Percentiles rank a stretch among this genome's conserved stretches.
phyloP scores from a whole-genome alignment of 768 basidiomycete genomes.

The Neoboletus subvelutipes region DNA sequence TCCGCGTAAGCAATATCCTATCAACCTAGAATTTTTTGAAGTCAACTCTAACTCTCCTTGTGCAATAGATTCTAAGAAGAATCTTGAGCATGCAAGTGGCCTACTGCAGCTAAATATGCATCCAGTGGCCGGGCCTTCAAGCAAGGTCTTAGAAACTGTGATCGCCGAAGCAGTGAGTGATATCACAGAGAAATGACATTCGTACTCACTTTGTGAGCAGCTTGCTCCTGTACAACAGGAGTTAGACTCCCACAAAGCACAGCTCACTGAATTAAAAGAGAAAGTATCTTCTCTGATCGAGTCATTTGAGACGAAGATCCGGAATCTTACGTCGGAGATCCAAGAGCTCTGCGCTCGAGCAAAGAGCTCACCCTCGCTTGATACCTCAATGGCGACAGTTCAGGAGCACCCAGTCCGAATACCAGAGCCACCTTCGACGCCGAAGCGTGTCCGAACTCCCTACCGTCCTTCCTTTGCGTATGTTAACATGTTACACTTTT shows the following conservation, averaged over 20 bases:
- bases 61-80: slow-evolving; percentile 8
- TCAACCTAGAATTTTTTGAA: neutral
- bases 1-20: slow-evolving; percentile 15
- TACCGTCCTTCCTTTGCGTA: slow-evolving; percentile 27
- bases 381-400: slow-evolving; percentile 5
- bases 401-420: slow-evolving; percentile 22
- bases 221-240: slow-evolving; percentile 53
- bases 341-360: slow-evolving; percentile 28
- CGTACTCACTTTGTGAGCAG: slow-evolving; percentile 30
- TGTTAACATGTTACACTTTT: slow-evolving; percentile 4
- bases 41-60: neutral
- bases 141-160: slow-evolving; percentile 14
- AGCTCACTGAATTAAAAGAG: slow-evolving; percentile 38
- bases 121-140: slow-evolving; percentile 3
- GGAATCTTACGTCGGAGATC: slow-evolving; percentile 36
- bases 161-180: slow-evolving; percentile 33
- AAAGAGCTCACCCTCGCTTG: slow-evolving; percentile 9
- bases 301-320: slow-evolving; percentile 39
- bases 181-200: neutral
- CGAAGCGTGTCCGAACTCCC: slow-evolving; percentile 35
- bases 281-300: slow-evolving; percentile 30
- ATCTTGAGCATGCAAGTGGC: neutral
- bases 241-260: slow-evolving; percentile 45
- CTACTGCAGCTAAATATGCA: slow-evolving; percentile 8
- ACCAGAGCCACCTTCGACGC: slow-evolving; percentile 34